phyloP scores from a whole-genome alignment of 148 eudicot genomes.

The Chenopodium quinoa region DNA sequence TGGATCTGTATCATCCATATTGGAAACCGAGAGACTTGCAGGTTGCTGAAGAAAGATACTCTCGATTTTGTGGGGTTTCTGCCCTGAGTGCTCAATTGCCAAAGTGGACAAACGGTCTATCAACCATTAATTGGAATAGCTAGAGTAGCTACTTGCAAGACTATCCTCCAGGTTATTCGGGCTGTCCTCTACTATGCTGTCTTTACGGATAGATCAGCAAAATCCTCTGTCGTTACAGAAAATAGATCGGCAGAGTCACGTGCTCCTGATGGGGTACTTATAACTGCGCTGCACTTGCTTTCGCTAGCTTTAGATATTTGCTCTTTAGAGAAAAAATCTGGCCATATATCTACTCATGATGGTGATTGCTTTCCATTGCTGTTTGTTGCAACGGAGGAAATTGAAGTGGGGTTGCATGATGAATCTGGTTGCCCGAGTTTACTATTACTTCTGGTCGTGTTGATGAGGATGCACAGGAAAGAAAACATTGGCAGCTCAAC shows the following conservation, averaged over 20 bases:
- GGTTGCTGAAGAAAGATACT: conserved; percentile 87
- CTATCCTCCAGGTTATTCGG: conserved; percentile 61
- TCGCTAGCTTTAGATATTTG: conserved; percentile 78
- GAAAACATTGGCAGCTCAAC: conserved; percentile 39
- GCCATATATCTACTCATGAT: conserved; percentile 29
- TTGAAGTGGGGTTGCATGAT: conserved; percentile 28
- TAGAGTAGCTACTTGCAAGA: conserved; percentile 76
- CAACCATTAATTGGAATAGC: conserved; percentile 72
- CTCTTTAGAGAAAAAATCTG: conserved; percentile 44
- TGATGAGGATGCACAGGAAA: conserved; percentile 70
- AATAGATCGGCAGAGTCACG: conserved; percentile 55
- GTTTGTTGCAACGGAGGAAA: conserved; percentile 69
- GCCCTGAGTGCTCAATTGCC: conserved; percentile 82
- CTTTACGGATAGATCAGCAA: conserved; percentile 43
- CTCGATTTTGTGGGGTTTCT: conserved; percentile 73
- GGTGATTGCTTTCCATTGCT: conserved; percentile 55
- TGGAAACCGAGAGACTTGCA: conserved; percentile 90
- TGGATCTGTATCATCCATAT: conserved; percentile 93
- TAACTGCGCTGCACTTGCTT: conserved; percentile 81
- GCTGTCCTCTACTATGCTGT: conserved; percentile 72
- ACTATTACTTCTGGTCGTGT: conserved; percentile 75
- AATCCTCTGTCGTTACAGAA: not conserved
- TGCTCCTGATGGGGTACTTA: conserved; percentile 80
- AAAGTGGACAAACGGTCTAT: conserved; percentile 74
- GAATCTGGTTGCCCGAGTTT: conserved; percentile 56